Base-by-base conservation (phyloP, 148 eudicot genomes). In the Gaultheria prostrata region DNA sequence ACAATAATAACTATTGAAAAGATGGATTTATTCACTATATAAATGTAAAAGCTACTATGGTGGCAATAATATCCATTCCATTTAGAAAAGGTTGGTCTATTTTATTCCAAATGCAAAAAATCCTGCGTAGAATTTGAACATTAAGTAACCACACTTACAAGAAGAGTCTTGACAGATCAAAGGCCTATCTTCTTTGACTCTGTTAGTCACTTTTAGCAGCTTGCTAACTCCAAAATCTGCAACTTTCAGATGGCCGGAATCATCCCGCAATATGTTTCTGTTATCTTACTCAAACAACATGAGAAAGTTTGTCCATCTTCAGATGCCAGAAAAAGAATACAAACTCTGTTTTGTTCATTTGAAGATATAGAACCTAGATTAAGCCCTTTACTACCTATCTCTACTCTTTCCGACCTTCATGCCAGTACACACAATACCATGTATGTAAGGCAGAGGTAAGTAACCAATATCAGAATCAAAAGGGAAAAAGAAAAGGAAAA, bases 151-250 rank as follows among this genome's bases (percentile, higher is more conserved):
- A 82, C 65, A 88, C 98, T 97, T 87, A 97, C 99, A 91, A 28
- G 98, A 88, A 73, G 90, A 83, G 24, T 91, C 92, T 57, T 88
- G 86, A 80, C 82, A 84, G 50, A 86, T 84, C 78, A 92, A 63
- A 63, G 91, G 94, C 73, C 85, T 87, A 80, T 90, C 93, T 87
- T 91, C 92, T 81, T 83, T 88, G 73, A 87, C 89, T 86, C 93
- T 91, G 74, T 88, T 89, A 81, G 98, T 91, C 82, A 89, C 92
- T 87, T 91, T 93, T 51, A 93, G 89, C 39, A 94, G 85, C 93
- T 93, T 93, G 91, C 99, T 97, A 70, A 97, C 91, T 87, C 99
- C 99, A 92, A 97, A 97, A 84, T 97, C 99, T 26, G 99, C 99
- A 85, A 97, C 99, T 94, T 97, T 97, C 81, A 94, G 94, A 86